Evolutionary conservation across 495 filamentous ascomycete genomes (phyloP), one percentile per base, ranked within the genome.

Genomic region (Aspergillus nidulans): DNA sequence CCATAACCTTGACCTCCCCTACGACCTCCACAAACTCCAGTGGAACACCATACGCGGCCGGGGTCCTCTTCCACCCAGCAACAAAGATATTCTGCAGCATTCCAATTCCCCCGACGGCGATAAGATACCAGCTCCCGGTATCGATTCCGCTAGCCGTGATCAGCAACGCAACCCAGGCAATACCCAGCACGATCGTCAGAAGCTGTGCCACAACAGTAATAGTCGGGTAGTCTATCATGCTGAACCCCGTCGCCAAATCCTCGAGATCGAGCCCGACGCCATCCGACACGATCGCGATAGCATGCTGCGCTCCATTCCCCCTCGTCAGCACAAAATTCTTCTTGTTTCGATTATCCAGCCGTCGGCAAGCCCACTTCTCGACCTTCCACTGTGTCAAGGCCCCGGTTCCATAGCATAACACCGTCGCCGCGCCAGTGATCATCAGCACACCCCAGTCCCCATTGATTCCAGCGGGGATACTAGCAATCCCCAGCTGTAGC

Each of bases 291-390:
- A 82, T 67, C 1, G 78, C 65, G 19, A 80, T 68, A 2, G 63
- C 75, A 61, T 79, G 65, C 52, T 72, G 70, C 4, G 52, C 41
- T 18, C 77, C 79, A 55, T 80, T 80, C 0, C 78, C 77, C 0
- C 56, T 55, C 4, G 74, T 80, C 24, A 80, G 36, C 1, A 64
- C 57, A 26, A 72, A 60, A 2, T 57, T 72, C 47, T 71, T 65
- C 2, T 61, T 62, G 12, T 50, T 38, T 13, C 52, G 49, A 7
- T 30, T 16, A 13, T 54, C 52, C 19, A 54, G 32, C 38, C 10
- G n/a, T 8, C 72, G 73, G 57, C 73, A 75, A 1, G 70, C 64
- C 73, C 74, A 78, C 59, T 79, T 81, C 65, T 83, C 80, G n/a
- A 59, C 48, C 24, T 50, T 59, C 78, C 76, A 83, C 49, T 83